These are phyloP conservation scores for Avicennia marina DNA, from an alignment of 257 asterid genomes.

Conservation along the genomic window DNA sequence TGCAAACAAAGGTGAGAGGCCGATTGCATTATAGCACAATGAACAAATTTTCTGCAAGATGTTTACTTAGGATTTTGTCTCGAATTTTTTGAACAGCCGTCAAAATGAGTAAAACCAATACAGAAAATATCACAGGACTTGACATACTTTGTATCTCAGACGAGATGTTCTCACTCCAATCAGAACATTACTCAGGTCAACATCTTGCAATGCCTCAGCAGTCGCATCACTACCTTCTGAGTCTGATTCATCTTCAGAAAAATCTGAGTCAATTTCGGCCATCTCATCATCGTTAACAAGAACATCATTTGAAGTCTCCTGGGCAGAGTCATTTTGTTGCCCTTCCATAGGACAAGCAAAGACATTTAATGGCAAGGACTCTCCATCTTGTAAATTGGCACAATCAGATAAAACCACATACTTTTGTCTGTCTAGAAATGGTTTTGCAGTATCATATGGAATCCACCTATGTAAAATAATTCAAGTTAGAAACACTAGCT, in stretches of 20 bases:
- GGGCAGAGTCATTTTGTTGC: conserved; percentile 38
- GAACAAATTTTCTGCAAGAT: not conserved
- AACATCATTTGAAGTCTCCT: conserved; percentile 45
- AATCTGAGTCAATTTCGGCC: conserved; percentile 62
- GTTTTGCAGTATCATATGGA: conserved; percentile 67
- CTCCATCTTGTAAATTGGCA: conserved; percentile 39
- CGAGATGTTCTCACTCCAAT: conserved; percentile 59
- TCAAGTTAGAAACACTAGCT: conserved; percentile 13
- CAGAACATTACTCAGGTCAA: conserved; percentile 44
- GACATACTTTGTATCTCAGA: conserved; percentile 62
- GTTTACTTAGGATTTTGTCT: not conserved
- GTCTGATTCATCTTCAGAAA: conserved; percentile 56
- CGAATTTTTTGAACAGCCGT: not conserved
- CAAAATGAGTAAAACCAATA: not conserved
- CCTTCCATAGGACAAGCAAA: conserved; percentile 38
- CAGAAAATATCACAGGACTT: not conserved
- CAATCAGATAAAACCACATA: conserved; percentile 69
- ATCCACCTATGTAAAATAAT: conserved; percentile 64
- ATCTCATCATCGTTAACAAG: conserved; percentile 47
- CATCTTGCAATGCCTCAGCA: conserved; percentile 38
- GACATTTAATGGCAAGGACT: conserved; percentile 24
- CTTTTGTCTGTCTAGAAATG: conserved; percentile 61
- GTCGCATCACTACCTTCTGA: conserved; percentile 32
- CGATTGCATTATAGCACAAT: conserved; percentile 11
- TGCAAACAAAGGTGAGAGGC: conserved; percentile 30